Base-by-base conservation (phyloP, 2,329 filamentous ascomycete genomes). In the Alternaria sp. region DNA sequence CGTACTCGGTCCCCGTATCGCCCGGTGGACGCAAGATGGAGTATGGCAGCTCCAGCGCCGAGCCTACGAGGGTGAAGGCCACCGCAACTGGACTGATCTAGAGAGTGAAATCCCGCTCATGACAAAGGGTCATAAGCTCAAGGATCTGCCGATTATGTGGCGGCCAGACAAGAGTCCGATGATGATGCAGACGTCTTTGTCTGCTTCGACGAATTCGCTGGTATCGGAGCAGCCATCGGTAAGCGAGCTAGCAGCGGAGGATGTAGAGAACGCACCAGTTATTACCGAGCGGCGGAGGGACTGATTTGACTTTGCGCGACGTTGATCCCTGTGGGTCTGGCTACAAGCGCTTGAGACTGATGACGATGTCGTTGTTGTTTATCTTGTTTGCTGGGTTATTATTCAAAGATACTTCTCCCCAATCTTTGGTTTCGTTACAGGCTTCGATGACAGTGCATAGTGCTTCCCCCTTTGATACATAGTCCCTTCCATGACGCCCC, bases 1-100 rank as follows among this genome's bases (percentile, higher is more conserved):
- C 5, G 63, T 60, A 1, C 50, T 72, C 8, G 61, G 61, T 1
- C 69, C 68, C 0, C 60, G 65, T 14, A 63, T 71, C 34, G 69
- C 68, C 5, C 57, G 69, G 26, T 71, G 70, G 70, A 63, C 70
- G 14, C 67, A 71, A 53, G 69, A 72, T 33, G 70, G 70, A 11
- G 39, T 72, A 1, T 68, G 66, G 49, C 69, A 72, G 23, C 54
- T 71, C 2, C 70, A 72, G 39, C 61, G 67, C 4, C 60, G 70
- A n/a, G 70, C 66, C 1, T 68, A 68, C 51, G 67, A 71, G 14
- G 57, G 46, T 2, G 42, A 56, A 24, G 54, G 51, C 2, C 36
- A 56, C n/a, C 46, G 48, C 5, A 54, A 50, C 21, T 58, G 51
- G 51, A 44, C 48, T 24, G 36, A 51, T 41, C 21, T 42, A 10